A percentile compares a stretch with the other conserved stretches of the same genome.
phyloP scores from a whole-genome alignment of 805 yeast species.

The Kuraishia floccosa region DNA sequence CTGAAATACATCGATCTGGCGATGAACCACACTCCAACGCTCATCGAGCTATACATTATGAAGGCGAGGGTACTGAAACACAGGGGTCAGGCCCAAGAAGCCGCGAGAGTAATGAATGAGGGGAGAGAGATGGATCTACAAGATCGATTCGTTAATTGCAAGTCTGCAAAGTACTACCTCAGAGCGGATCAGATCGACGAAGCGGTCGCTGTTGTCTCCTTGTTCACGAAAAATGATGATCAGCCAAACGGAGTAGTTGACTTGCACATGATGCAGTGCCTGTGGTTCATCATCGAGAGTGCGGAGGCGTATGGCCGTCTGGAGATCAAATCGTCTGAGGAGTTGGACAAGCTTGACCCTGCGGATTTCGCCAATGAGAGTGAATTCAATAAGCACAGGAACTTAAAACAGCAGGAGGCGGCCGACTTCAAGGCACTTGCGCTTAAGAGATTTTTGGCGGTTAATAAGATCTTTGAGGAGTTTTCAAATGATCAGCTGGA shows the following conservation, averaged over 20 bases:
- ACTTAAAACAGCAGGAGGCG: slow-evolving; percentile 29
- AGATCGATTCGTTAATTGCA: slow-evolving; percentile 86
- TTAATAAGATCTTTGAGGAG: slow-evolving; percentile 56
- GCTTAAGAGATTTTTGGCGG: slow-evolving; percentile 62
- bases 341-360: slow-evolving; percentile 5
- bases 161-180: slow-evolving; percentile 71
- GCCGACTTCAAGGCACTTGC: slow-evolving; percentile 56
- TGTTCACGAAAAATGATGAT: slow-evolving; percentile 82
- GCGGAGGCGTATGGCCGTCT: slow-evolving; percentile 73
- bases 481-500: slow-evolving; percentile 82
- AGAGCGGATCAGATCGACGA: slow-evolving; percentile 65
- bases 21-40: slow-evolving; percentile 65
- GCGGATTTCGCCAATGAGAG: slow-evolving; percentile 8
- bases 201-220: slow-evolving; percentile 62
- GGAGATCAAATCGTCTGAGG: slow-evolving; percentile 23
- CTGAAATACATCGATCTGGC: slow-evolving; percentile 47
- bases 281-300: slow-evolving; percentile 77
- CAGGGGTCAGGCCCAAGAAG: slow-evolving; percentile 45
- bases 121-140: slow-evolving; percentile 76
- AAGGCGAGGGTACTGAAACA: slow-evolving; percentile 78
- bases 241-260: slow-evolving; percentile 78
- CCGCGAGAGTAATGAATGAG: slow-evolving; percentile 52
- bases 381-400: slow-evolving; percentile 18
- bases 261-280: slow-evolving; percentile 80
- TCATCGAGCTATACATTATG: slow-evolving; percentile 70